A percentile compares a stretch with the other conserved stretches of the same genome.
phyloP scores from a whole-genome alignment of 2,329 filamentous ascomycete species.

The Xylaria sp. region DNA sequence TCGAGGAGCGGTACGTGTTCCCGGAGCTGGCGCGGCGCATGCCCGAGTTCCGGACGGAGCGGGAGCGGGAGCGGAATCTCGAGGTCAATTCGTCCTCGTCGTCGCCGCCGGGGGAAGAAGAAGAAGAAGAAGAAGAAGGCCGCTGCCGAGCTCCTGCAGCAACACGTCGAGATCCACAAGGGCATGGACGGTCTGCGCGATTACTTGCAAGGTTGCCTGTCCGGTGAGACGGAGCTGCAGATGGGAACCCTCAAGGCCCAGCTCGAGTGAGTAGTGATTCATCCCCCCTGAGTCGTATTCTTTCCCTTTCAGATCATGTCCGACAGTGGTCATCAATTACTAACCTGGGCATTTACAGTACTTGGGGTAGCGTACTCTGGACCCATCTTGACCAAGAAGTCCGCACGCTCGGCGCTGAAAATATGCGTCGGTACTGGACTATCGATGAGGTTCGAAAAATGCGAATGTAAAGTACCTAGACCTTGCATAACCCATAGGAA shows the following conservation, averaged over 20 bases:
- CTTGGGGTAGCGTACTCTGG: slow-evolving; percentile 83
- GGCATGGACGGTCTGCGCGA: slow-evolving; percentile 75
- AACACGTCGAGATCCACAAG: slow-evolving; percentile 82
- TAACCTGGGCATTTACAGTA: slow-evolving; percentile 24
- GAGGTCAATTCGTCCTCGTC: background rate
- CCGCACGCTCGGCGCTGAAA: slow-evolving; percentile 79
- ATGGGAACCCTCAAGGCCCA: slow-evolving; percentile 68
- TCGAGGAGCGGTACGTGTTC: slow-evolving; percentile 86
- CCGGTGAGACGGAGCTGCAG: slow-evolving; percentile 70
- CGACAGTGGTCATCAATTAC: background rate
- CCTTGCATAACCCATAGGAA: background rate
- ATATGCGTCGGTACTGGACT: slow-evolving; percentile 87
- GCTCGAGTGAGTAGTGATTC: slow-evolving; percentile 4
- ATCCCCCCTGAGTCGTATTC: background rate
- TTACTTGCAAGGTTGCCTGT: slow-evolving; percentile 72
- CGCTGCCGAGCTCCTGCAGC: slow-evolving; percentile 74
- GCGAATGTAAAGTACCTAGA: slow-evolving; percentile 65
- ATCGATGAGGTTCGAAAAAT: slow-evolving; percentile 77
- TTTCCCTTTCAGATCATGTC: background rate
- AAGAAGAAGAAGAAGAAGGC: slow-evolving; percentile 50
- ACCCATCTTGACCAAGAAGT: slow-evolving; percentile 88
- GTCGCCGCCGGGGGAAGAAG: slow-evolving; percentile 28
- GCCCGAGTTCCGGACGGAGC: slow-evolving; percentile 73
- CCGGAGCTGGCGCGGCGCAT: slow-evolving; percentile 80
- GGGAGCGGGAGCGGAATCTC: slow-evolving; percentile 36